Evolutionary conservation across 108 stramenopile species (phyloP), one percentile per base, ranked within the genome.

Genomic region (Nitzschia inconspicua): DNA sequence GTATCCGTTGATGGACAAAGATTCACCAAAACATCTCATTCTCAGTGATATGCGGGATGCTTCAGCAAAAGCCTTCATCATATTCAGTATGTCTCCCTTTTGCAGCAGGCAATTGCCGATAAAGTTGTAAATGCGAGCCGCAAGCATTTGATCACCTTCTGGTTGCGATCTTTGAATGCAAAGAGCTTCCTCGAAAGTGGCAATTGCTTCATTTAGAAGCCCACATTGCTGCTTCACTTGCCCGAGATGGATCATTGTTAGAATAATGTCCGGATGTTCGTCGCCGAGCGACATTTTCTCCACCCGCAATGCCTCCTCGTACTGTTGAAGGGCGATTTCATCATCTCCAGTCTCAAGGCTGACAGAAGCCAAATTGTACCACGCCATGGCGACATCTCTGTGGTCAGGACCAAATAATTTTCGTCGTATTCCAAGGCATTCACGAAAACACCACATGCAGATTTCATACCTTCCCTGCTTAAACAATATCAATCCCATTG

Each of bases 181-280:
- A 63, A 82, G 41, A 14, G 73, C 78, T 57, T 86, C 73, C 18
- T 64, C 6, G 35, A 72, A 82, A 58, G 77, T 75, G 34, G 72
- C 41, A 34, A 80, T 50, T 14, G 85, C 76, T 20, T 65, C 62
- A 9, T 62, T 44, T 4, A 86, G 42, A 40, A 80, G 73, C 7
- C 85, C 85, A 23, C 72, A 64, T 53, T 82, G 76, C 28, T 82
- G 85, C 48, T 78, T 64, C 11, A 82, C 79, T 39, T 78, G 79
- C 10, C 73, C 85, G 40, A 86, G 56, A 60, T 82, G 85, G 25
- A 63, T 68, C 54, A 80, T 37, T 4, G 81, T 86, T 19, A 78
- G 34, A 8, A 73, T 64, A 25, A 82, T 84, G 47, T 85, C 88
- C 28, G 46, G 39, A 42, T 80, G 70, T 26, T 69, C 54, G 32